Base-by-base conservation (phyloP, 2,329 filamentous ascomycete genomes). In the Berkeleyomyces rouxiae region DNA sequence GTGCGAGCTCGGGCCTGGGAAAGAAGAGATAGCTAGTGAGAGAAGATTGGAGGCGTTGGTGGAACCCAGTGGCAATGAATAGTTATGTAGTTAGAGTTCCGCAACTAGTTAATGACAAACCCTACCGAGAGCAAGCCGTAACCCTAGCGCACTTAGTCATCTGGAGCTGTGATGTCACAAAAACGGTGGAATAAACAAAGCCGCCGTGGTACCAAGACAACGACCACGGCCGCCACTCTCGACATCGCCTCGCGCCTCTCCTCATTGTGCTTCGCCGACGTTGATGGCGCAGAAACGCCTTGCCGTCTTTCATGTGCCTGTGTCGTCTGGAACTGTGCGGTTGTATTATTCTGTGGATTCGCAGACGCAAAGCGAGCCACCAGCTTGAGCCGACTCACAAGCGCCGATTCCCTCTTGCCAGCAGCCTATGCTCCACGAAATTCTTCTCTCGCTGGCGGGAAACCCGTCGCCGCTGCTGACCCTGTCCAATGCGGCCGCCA, bases 391-490 rank as follows among this genome's bases (percentile, higher is more conserved):
- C 60, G 23, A 23, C 23, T 23, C 23, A 23, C 23, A 23, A 23
- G 23, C 23, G 23, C 23, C 23, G 23, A 23, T 23, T 23, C 23
- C 23, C 36, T 51, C 37, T 33, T 47, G 42, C 7, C 7, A n/a
- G n/a, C 31, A 37, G 59, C 58, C 68, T 68, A 99, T 99, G 93
- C 88, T 99, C 73, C 93, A 97, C 82, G 93, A 99, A 79, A 90
- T 99, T 77, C 84, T 97, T 74, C 86, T 99, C 74, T 92, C 91
- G 73, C 85, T 97, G 74, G 95, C 91, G 70, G 92, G 93, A 68
- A 89, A 97, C 75, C 87, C 88, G 67, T 96, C 92, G 67, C 87
- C 90, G 68, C 82, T 97, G 71, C 87, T 96, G 39, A 39, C 49
- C 10, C n/a, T 61, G 16, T 58, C 63, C n/a, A 42, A 47, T 10